These are phyloP conservation scores for Phytophthora constricta DNA, from an alignment of 352 stramenopile species.

Conservation along the genomic window DNA sequence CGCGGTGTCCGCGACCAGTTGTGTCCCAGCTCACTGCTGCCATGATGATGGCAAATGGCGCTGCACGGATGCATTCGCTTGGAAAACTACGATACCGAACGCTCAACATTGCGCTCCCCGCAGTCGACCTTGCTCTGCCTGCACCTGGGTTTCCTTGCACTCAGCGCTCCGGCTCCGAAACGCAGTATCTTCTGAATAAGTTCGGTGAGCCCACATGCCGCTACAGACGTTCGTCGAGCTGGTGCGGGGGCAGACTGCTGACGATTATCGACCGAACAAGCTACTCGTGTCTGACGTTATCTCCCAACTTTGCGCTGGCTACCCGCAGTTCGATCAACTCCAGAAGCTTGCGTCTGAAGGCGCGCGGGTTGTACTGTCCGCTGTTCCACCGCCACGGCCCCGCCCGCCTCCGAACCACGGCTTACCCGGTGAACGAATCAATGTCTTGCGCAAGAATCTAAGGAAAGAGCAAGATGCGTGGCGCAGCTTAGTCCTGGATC, in stretches of 20 bases:
- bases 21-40: neutral
- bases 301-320: neutral
- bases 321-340: neutral
- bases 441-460: neutral
- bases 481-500: neutral
- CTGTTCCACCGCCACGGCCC: neutral
- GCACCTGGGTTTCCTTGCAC: neutral
- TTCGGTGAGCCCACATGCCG: neutral
- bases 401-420: neutral
- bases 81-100: neutral
- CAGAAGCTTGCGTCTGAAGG: neutral
- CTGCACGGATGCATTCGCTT: neutral
- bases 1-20: neutral
- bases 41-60: neutral
- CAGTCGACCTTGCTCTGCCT: neutral
- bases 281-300: neutral
- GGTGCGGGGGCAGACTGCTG: neutral
- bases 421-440: neutral
- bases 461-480: neutral
- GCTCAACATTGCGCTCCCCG: neutral
- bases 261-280: slow-evolving; percentile 9
- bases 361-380: neutral
- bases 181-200: slow-evolving; percentile 4
- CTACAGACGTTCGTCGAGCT: slow-evolving; percentile 1
- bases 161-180: too few species aligned